A percentile compares a stretch with the other conserved stretches of the same genome.
These are phyloP conservation scores for Cladosporium sp. DNA, from an alignment of 2,329 filamentous ascomycete genomes.

Conservation along the genomic window DNA sequence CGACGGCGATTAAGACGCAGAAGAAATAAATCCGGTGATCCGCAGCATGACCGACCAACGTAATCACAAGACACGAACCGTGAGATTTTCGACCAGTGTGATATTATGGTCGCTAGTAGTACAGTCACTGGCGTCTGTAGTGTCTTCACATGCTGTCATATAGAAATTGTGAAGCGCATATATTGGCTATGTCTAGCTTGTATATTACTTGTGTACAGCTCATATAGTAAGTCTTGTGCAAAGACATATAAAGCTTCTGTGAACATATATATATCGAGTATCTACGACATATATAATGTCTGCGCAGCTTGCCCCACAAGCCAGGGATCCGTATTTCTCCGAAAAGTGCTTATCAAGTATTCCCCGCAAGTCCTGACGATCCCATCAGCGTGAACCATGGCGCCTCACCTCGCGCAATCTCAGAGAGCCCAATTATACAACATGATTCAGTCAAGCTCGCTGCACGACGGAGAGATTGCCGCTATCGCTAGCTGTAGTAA, in stretches of 20 bases:
- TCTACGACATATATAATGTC: neutral
- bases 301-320: neutral
- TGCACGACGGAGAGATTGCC: neutral
- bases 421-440: neutral
- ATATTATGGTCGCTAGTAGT: too few species aligned
- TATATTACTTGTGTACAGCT: neutral
- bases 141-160: neutral
- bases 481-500: neutral
- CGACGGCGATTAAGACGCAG: too few species aligned
- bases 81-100: too few species aligned
- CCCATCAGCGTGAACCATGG: neutral
- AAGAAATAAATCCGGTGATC: too few species aligned
- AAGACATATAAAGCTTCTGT: neutral
- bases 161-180: neutral
- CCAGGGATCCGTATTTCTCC: neutral
- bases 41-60: too few species aligned
- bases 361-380: neutral
- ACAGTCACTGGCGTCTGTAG: neutral
- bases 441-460: conserved; percentile 3
- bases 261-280: neutral
- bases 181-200: neutral
- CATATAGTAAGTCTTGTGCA: neutral
- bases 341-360: neutral
- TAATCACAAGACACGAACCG: too few species aligned
- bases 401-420: neutral